Evolutionary conservation across 2,329 filamentous ascomycete genomes (phyloP), one percentile per base, ranked within the genome.

Genomic region (Cyphellophora europaea): DNA sequence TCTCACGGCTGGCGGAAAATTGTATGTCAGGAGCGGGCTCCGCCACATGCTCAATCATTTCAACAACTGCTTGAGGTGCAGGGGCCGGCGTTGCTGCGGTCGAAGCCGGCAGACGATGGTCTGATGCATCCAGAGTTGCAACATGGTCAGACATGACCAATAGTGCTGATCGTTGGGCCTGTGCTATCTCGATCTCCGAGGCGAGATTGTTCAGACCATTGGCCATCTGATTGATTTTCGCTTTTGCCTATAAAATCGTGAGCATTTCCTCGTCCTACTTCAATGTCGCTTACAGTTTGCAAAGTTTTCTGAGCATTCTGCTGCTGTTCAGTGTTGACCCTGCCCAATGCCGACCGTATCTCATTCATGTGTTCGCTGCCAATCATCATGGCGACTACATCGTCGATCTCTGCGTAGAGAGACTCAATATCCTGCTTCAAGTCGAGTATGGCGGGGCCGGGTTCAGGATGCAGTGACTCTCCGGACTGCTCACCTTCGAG

Each of bases 341-440:
- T 30, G 27, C 14, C 18, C n/a, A 16, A 30, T 13, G 18, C 14
- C 15, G n/a, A 16, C n/a, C n/a, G 10, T 11, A 11, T 15, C 14
- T 2, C 14, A 16, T 5, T 30, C 14, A 30, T 13, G 30, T 48
- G 36, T 13, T 47, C 38, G 11, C 44, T 44, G 8, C 30, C 30
- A 6, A 49, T 35, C 6, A 44, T 17, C 42, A 49, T 48, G 11
- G 38, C 33, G 6, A 42, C 30, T 2, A 49, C 39, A 36, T 47
- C 41, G 18, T 46, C 41, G 16, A 49, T 43, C 18, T 49, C 47
- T 2, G 36, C 11, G 28, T 49, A 45, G 11, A 49, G 34, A 6
- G 43, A 37, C 17, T 30, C 30, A 14, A 49, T 34, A 15, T 47
- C 47, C 6, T 32, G 19, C 27, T 41, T 32, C n/a, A 44, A 18